Base-by-base conservation (phyloP, 2,329 filamentous ascomycete genomes). In the Fusarium phyllophilum region DNA sequence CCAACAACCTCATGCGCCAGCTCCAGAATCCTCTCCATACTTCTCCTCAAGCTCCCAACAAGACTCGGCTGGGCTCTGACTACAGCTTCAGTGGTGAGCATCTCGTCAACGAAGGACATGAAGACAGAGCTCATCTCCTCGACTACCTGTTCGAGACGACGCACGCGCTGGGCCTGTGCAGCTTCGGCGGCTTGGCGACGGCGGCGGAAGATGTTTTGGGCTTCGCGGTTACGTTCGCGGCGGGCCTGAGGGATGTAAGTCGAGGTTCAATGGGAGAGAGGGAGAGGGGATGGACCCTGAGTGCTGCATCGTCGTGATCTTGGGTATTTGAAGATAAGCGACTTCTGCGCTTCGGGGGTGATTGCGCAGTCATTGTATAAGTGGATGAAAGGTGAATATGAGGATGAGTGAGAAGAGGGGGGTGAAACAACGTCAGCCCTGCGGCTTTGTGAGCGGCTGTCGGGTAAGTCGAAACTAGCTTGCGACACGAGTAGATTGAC, bases 61-160 rank as follows among this genome's bases (percentile, higher is more conserved):
- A 79, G 64, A 8, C 34, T 61, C 0, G 75, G 74, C 46, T 79
- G 73, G 14, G 67, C 46, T 39, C 15, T 74, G 17, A 78, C 68
- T 22, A 78, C 61, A 7, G 65, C 74, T n/a, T 78, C 74, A 9
- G 70, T 75, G n/a, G 68, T 75, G 44, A 79, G 76, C 64, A 79
- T 69, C 58, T 79, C 78, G 57, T 79, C 78, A 8, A 78, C 77
- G 15, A 79, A 78, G 3, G 65, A 65, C 70, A 78, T 77, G 56
- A 79, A 78, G 39, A 79, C 59, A 33, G 73, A 75, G 66, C 78
- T 78, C 78, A 79, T 79, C 59, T 79, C 78, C 57, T 79, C 78
- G 10, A 79, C 70, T 0, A 79, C 72, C 15, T 78, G 75, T 39
- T 79, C 78, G 5, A 79, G 69, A 14, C 77, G 76, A 18, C 70